Evolutionary conservation across 305 asterid genomes (phyloP), one percentile per base, ranked within the genome.

Genomic region (Ilex paraguariensis): DNA sequence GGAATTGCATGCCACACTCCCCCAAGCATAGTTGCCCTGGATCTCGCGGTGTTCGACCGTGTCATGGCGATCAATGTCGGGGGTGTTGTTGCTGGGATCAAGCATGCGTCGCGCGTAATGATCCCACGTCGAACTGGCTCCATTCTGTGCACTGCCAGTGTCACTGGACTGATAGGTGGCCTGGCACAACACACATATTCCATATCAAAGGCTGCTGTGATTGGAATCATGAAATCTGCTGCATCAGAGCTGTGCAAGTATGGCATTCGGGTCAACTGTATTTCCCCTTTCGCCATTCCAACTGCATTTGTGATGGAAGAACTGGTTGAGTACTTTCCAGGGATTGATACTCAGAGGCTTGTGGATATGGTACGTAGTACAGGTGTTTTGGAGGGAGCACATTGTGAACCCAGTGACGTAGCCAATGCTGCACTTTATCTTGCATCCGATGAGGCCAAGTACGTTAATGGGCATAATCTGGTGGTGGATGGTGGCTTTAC

Each of bases 21-120:
- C 2, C 82, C 73, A 3, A 80, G 82, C 75, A 72, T 91, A 40
- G 79, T 62, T 2, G 90, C 88, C 65, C 88, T 86, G 3, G 90
- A 91, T 72, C 74, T 88, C 30, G 71, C 78, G 33, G 11, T 73
- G 0, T 91, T 84, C 63, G 91, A 91, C 57, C 66, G 84, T 2
- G 85, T 85, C 74, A 79, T 88, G 91, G 65, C 90, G 3, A 66
- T 88, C 68, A 91, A 91, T 12, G 89, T 83, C 57, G 81, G 95
- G 3, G 94, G 95, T 15, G 86, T 75, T 3, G 61, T 86, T 2
- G 77, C 86, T 0, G 98, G 98, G 63, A 73, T 91, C 70, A 91
- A 88, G 83, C 98, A 91, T 54, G 96, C 86, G 3, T 76, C 98
- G 14, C 84, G 98, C 3, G 95, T 84, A 42, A 91, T 87, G 98